These are phyloP conservation scores for Lentinus brumalis DNA, from an alignment of 768 basidiomycete genomes.

Conservation along the genomic window DNA sequence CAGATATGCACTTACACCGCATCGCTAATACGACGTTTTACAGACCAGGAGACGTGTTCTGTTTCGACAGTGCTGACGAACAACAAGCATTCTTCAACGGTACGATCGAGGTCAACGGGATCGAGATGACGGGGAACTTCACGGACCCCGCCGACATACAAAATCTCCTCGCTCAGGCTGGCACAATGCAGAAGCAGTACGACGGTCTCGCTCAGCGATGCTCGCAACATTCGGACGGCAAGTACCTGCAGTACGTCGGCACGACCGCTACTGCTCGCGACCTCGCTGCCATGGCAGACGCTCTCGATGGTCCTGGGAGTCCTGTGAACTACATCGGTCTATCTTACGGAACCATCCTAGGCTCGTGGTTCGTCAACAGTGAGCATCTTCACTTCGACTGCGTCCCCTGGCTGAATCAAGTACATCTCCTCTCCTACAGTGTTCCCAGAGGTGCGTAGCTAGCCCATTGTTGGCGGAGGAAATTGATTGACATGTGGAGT, in stretches of 20 bases:
- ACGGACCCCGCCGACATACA: constrained; percentile 2
- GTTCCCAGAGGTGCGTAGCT: constrained; percentile 6
- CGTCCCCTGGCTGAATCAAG: background rate
- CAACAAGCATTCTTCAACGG: constrained; percentile 7
- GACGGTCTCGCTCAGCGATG: constrained; percentile 5
- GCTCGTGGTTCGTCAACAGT: constrained; percentile 12
- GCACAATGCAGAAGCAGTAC: constrained; percentile 13
- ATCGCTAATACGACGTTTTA: background rate
- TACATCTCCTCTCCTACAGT: background rate
- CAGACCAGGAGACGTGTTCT: constrained; percentile 11
- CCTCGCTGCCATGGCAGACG: constrained; percentile 9
- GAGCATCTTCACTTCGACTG: background rate
- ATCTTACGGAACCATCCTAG: constrained; percentile 11
- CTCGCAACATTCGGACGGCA: background rate
- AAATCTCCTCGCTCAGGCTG: constrained; percentile 4
- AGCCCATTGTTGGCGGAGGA: too few species aligned
- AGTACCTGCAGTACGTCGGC: constrained; percentile 10
- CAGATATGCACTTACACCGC: background rate
- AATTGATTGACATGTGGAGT: background rate
- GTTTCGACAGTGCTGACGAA: constrained; percentile 6
- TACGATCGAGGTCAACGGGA: constrained; percentile 5
- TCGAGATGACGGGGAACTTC: constrained; percentile 8
- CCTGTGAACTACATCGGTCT: constrained; percentile 9
- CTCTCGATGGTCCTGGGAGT: constrained; percentile 7
- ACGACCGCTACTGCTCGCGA: constrained; percentile 11